Evolutionary conservation across 2,329 filamentous ascomycete genomes (phyloP).

Genomic region (Paraconiothyrium brasiliense): DNA sequence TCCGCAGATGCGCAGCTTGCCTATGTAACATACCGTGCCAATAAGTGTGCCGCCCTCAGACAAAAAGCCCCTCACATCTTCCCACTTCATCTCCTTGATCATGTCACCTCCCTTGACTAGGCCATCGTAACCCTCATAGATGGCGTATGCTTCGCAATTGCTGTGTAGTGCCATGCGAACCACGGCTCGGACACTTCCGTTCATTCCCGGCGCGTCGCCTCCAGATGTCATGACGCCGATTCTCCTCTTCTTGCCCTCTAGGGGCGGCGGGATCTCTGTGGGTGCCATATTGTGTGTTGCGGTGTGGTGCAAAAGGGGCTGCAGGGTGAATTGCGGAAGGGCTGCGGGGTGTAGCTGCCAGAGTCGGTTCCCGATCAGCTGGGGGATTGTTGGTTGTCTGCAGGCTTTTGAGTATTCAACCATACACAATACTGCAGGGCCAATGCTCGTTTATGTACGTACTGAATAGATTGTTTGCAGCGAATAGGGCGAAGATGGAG

Average conservation of each 20-base stretch:
- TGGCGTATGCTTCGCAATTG: slow-evolving; percentile 59
- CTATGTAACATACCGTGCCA: slow-evolving; percentile 66
- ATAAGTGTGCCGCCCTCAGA: slow-evolving; percentile 96
- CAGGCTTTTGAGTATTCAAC: not conserved
- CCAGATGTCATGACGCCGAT: slow-evolving; percentile 95
- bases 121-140: slow-evolving; percentile 95
- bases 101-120: slow-evolving; percentile 88
- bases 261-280: slow-evolving; percentile 43
- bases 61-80: slow-evolving; percentile 92
- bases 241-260: slow-evolving; percentile 64
- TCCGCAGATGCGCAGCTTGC: not conserved
- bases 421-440: not conserved
- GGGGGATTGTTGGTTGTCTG: slow-evolving; percentile 11
- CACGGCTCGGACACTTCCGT: slow-evolving; percentile 86
- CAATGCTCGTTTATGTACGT: slow-evolving; percentile 2
- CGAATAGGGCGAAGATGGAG: slow-evolving; percentile 3
- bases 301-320: not conserved
- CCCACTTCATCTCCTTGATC: slow-evolving; percentile 89
- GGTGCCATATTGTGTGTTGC: slow-evolving; percentile 37
- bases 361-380: slow-evolving; percentile 10
- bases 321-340: not conserved
- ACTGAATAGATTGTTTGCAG: not conserved
- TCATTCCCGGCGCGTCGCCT: slow-evolving; percentile 95
- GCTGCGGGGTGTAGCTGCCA: slow-evolving; percentile 12
- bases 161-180: slow-evolving; percentile 91